A percentile compares a stretch with the other conserved stretches of the same genome.
phyloP scores from a whole-genome alignment of 1,139 yeast species.

The Magnusiomyces sp. region DNA sequence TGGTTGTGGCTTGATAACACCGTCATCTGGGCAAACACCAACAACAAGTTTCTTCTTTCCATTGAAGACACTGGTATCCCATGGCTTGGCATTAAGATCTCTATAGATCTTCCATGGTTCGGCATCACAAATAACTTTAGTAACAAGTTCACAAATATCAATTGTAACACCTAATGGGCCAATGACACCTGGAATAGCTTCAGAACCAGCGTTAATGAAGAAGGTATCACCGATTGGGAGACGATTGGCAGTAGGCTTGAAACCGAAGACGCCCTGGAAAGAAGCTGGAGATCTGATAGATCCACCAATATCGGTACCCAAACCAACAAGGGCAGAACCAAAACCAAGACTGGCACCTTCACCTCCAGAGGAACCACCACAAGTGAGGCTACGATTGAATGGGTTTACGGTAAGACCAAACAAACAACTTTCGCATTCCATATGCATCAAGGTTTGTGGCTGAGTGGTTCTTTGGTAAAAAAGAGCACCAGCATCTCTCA shows the following conservation, averaged over 20 bases:
- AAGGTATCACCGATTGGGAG: conserved; percentile 25
- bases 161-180: conserved; percentile 44
- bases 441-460: conserved; percentile 51
- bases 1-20: conserved; percentile 40
- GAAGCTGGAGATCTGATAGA: conserved; percentile 73
- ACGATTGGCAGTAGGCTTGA: conserved; percentile 62
- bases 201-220: conserved; percentile 46
- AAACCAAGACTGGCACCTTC: conserved; percentile 53
- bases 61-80: conserved; percentile 40
- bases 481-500: conserved; percentile 59
- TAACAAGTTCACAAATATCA: conserved; percentile 49
- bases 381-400: conserved; percentile 43
- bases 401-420: conserved; percentile 40
- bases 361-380: conserved; percentile 73
- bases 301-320: conserved; percentile 77
- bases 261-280: conserved; percentile 51
- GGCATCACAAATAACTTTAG: conserved; percentile 43
- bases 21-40: conserved; percentile 29
- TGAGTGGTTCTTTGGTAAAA: conserved; percentile 48
- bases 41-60: conserved; percentile 28
- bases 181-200: conserved; percentile 37
- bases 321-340: conserved; percentile 58
- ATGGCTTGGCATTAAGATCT: conserved; percentile 39
- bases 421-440: conserved; percentile 35
- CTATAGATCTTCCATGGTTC: conserved; percentile 53